phyloP scores from a whole-genome alignment of 2,329 filamentous ascomycete genomes.

The Neocucurbitaria cava region DNA sequence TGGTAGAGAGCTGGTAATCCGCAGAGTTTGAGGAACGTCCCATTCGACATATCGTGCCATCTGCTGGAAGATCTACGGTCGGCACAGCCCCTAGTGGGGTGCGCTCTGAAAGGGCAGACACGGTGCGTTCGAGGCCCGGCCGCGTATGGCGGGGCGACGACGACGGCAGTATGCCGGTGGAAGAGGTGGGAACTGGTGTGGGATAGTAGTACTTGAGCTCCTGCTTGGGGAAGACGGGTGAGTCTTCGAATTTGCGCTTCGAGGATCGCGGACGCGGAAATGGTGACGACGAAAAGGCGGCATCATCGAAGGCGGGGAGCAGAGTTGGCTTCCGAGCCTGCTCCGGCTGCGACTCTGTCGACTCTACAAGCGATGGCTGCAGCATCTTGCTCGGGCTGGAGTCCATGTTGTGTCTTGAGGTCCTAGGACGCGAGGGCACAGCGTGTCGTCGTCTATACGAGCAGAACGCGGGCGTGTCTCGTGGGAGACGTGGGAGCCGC shows the following conservation, averaged over 20 bases:
- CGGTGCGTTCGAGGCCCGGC: constrained; percentile 64
- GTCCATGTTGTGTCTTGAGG: constrained; percentile 40
- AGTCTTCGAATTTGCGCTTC: constrained; percentile 68
- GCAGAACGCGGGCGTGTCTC: constrained; percentile 31
- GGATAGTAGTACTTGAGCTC: constrained; percentile 83
- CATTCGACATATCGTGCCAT: constrained; percentile 84
- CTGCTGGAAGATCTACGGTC: constrained; percentile 79
- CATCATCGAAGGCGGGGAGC: constrained; percentile 70
- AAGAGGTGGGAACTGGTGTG: constrained; percentile 92
- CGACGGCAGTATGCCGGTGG: constrained; percentile 87
- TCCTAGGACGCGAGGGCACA: constrained; percentile 36
- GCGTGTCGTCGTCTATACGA: constrained; percentile 36
- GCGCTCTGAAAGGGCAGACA: constrained; percentile 73
- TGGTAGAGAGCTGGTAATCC: constrained; percentile 92
- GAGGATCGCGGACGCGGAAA: constrained; percentile 67
- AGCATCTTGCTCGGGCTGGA: constrained; percentile 34
- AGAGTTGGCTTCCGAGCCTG: constrained; percentile 69
- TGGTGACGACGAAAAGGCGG: constrained; percentile 76
- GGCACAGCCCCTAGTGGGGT: constrained; percentile 83
- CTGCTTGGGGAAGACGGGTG: constrained; percentile 54
- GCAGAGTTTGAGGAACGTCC: constrained; percentile 94
- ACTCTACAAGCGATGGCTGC: constrained; percentile 36
- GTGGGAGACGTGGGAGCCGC: constrained; percentile 30
- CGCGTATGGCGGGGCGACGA: constrained; percentile 66
- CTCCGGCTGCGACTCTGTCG: constrained; percentile 34